Base-by-base conservation (phyloP, 2,329 filamentous ascomycete species). In the Coniochaeta ligniaria region DNA sequence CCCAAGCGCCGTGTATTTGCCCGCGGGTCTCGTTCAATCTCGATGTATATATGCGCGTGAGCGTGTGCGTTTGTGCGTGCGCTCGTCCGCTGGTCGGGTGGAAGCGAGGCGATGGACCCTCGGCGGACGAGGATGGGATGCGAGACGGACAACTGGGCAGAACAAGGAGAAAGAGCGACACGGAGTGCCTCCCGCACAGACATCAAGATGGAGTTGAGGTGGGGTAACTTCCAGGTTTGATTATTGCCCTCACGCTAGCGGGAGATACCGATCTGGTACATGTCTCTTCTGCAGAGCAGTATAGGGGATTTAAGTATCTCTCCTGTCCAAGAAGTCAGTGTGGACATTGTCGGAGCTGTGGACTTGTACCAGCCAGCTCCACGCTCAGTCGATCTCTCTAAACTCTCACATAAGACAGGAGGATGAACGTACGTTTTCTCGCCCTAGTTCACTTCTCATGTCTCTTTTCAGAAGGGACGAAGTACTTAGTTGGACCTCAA, bases 201-300 rank as follows among this genome's bases (percentile, higher is more conserved):
- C 47, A 14, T 2, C 24, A n/a, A 31, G 22, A 52, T 52, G 47
- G 47, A 28, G 12, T 26, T 31, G 6, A 17, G 26, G 47, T 52
- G 47, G 47, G 47, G 47, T 36, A 36, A 31, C 11, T 26, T 24
- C n/a, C n/a, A n/a, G n/a, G n/a, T n/a, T n/a, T 28, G 24, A 17
- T 28, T 52, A 52, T 52, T 28, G n/a, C 47, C 47, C 47, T 52
- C 47, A 52, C 47, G 47, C 47, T 52, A 52, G 47, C 47, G 47
- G 47, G 24, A 16, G 14, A n/a, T 52, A 52, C 47, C 14, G 47
- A 1, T 6, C 9, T 9, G 14, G 24, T 28, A 52, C 47, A 3
- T 31, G 47, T 28, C 11, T n/a, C 24, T 17, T 12, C 8, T 17
- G n/a, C 11, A 16, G 2, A 16, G 24, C 5, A 16, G 47, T 4